phyloP scores from a whole-genome alignment of 371 early-diverging fungal species.

The Coemansia sp. region DNA sequence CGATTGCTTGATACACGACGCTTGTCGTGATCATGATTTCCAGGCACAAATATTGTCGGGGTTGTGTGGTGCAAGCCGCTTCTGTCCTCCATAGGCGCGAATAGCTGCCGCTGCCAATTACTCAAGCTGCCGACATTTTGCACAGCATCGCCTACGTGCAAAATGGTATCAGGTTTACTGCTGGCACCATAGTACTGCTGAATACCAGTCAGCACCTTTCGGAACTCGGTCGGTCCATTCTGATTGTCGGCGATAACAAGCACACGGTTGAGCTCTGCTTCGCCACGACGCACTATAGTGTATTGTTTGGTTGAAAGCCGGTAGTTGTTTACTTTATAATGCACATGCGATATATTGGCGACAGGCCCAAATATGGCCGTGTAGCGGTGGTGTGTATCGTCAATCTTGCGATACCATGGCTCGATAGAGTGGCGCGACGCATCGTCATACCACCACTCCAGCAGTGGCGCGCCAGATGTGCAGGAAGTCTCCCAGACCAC shows the following conservation, averaged over 20 bases:
- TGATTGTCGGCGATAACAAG: constrained; percentile 47
- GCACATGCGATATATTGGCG: constrained; percentile 4
- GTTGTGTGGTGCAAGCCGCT: constrained; percentile 57
- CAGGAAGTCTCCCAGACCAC: constrained; percentile 49
- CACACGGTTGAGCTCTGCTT: constrained; percentile 7
- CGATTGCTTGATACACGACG: constrained; percentile 14
- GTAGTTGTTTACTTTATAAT: constrained; percentile 22
- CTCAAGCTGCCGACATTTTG: constrained; percentile 19
- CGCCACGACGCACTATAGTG: constrained; percentile 18
- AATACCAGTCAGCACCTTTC: constrained; percentile 16
- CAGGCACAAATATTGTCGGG: constrained; percentile 73
- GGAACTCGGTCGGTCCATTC: constrained; percentile 26
- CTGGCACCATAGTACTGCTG: constrained; percentile 11
- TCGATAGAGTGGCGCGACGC: constrained; percentile 5
- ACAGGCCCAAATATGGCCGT: constrained; percentile 36
- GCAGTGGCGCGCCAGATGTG: constrained; percentile 6
- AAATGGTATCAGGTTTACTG: constrained; percentile 20
- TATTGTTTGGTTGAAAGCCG: constrained; percentile 13
- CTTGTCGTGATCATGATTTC: constrained; percentile 67
- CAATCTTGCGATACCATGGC: constrained; percentile 28
- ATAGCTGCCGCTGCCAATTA: constrained; percentile 73
- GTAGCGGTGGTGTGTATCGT: constrained; percentile 36
- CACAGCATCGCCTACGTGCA: constrained; percentile 45
- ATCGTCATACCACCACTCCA: constrained; percentile 37
- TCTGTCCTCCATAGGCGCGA: constrained; percentile 60